Evolutionary conservation across 441 rosid genomes (phyloP).

Genomic region (Jatropha podagrica): DNA sequence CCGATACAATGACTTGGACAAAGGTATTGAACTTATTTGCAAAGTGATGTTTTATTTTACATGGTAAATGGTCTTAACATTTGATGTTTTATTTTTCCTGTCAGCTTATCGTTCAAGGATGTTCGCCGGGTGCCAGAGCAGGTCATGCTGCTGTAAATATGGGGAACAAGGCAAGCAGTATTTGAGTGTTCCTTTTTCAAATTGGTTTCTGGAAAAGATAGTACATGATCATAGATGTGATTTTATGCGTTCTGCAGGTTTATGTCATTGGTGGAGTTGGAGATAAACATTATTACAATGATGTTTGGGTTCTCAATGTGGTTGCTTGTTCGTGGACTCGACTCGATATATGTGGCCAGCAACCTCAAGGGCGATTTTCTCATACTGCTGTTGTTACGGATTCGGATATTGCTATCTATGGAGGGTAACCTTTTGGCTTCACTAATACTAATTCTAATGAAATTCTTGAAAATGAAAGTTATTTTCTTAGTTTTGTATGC

Average conservation of each 20-base stretch:
- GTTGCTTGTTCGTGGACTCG: slow-evolving; percentile 44
- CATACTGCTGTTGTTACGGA: slow-evolving; percentile 57
- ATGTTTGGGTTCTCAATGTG: slow-evolving; percentile 64
- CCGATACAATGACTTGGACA: slow-evolving; percentile 54
- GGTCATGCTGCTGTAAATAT: slow-evolving; percentile 66
- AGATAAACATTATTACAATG: slow-evolving; percentile 63
- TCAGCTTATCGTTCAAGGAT: slow-evolving; percentile 56
- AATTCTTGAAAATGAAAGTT: not conserved
- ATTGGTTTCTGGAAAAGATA: not conserved
- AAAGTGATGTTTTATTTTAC: not conserved
- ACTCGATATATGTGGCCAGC: slow-evolving; percentile 53
- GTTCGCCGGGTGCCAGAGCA: slow-evolving; percentile 63
- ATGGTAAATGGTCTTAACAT: slow-evolving; percentile 4
- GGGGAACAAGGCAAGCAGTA: slow-evolving; percentile 52
- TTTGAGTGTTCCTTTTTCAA: not conserved
- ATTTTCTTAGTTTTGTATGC: not conserved
- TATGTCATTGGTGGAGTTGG: slow-evolving; percentile 75
- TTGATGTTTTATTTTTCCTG: slow-evolving; percentile 7
- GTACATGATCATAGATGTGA: not conserved
- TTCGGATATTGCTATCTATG: slow-evolving; percentile 51
- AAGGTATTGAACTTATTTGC: slow-evolving; percentile 35
- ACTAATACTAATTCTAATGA: not conserved
- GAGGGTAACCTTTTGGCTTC: slow-evolving; percentile 48
- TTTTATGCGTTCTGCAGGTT: slow-evolving; percentile 37
- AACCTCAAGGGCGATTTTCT: slow-evolving; percentile 77